Base-by-base conservation (phyloP, 2,329 filamentous ascomycete species). In the Neofusicoccum cordaticola region DNA sequence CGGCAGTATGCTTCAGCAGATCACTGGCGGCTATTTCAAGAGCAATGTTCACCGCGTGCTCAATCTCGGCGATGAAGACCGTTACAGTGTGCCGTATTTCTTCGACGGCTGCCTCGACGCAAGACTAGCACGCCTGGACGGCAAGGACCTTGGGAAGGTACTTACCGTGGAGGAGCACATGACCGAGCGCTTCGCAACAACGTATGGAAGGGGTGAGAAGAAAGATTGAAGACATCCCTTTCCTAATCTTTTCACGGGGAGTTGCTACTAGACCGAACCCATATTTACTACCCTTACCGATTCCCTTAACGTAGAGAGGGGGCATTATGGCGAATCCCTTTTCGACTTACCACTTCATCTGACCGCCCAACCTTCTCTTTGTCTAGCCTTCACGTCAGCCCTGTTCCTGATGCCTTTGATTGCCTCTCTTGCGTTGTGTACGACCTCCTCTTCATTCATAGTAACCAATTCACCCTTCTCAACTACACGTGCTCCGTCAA, bases 51-150 rank as follows among this genome's bases (percentile, higher is more conserved):
- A 87, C 70, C 77, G 84, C 7, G 85, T 87, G 31, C 81, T 86
- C 67, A 86, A 86, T 74, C 77, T 77, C 48, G 81, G 79, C 2
- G 77, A 76, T 1, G 75, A 73, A 9, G 81, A 85, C 69, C 78
- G 85, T 42, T 87, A 85, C 69, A 84, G 81, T 6, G 76, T 86
- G n/a, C 83, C 84, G 0, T 82, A 86, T 60, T 86, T 86, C 71
- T 82, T 85, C 63, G 82, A 83, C 63, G 84, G 84, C 4, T 84
- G 85, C 72, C 74, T 82, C 5, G 81, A 84, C 45, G 75, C 68
- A 41, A 48, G 56, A 9, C 50, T 69, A 8, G 62, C 41, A 13
- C 64, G 62, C 13, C 35, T 70, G 13, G 66, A 70, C 62, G 65
- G 66, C 11, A 50, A 45, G 12, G 63, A 66, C 2, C 31, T 41